Evolutionary conservation across 129 eudicot genomes (phyloP).

Genomic region (Cynara cardunculus): DNA sequence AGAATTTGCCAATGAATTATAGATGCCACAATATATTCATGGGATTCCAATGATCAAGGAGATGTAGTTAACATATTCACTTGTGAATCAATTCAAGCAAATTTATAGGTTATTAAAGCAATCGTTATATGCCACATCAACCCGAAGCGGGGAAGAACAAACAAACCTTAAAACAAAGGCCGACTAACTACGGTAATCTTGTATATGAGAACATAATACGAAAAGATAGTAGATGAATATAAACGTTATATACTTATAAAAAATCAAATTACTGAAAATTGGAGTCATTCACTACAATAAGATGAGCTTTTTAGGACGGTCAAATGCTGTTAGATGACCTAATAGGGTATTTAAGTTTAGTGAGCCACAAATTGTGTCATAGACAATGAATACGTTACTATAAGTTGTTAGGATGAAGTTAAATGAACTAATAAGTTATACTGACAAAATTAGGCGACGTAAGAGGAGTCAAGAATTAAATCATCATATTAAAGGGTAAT

Average conservation of each 20-base stretch:
- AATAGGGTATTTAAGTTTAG: background rate
- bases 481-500: background rate
- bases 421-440: too few species aligned
- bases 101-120: background rate
- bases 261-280: too few species aligned
- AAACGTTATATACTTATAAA: too few species aligned
- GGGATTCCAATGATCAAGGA: constrained; percentile 14
- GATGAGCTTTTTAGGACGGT: background rate
- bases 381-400: background rate
- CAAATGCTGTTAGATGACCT: background rate
- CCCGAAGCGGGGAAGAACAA: background rate
- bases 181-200: background rate
- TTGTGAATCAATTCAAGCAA: background rate
- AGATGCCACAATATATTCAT: background rate
- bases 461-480: too few species aligned
- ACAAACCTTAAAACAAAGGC: background rate
- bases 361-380: background rate
- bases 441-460: too few species aligned
- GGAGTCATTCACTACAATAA: background rate
- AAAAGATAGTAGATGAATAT: background rate
- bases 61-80: background rate
- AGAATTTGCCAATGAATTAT: background rate
- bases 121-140: background rate
- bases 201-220: background rate
- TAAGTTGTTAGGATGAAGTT: too few species aligned